Evolutionary conservation across 352 stramenopile species (phyloP).

Genomic region (Globisporangium acanthophoron): DNA sequence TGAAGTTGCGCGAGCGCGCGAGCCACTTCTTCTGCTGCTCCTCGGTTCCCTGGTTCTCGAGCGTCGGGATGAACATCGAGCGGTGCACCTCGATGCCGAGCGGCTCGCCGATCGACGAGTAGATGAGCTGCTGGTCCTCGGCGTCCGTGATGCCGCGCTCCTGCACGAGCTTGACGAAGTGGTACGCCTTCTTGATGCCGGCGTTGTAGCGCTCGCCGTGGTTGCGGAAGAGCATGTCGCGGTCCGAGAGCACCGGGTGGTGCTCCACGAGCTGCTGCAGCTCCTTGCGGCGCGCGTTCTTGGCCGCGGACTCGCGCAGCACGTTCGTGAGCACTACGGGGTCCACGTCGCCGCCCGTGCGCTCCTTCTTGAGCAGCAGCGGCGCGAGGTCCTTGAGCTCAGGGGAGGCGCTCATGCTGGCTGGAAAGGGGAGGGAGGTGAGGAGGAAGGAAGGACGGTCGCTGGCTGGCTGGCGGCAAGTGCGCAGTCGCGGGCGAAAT

Average conservation of each 20-base stretch:
- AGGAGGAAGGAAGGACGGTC: no score
- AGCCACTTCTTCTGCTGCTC: slow-evolving; percentile 68
- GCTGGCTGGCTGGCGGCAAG: background rate
- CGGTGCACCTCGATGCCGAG: slow-evolving; percentile 42
- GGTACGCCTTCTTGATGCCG: slow-evolving; percentile 28
- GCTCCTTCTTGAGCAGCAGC: slow-evolving; percentile 18
- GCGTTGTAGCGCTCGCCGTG: slow-evolving; percentile 29
- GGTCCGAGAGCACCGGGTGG: slow-evolving; percentile 43
- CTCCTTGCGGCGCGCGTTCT: slow-evolving; percentile 39
- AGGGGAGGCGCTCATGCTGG: no score
- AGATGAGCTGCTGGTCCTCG: slow-evolving; percentile 30
- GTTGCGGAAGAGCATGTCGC: slow-evolving; percentile 45
- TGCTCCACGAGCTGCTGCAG: slow-evolving; percentile 11
- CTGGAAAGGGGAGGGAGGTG: no score
- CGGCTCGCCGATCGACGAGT: slow-evolving; percentile 36
- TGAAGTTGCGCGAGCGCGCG: slow-evolving; percentile 39
- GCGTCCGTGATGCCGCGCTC: slow-evolving; percentile 24
- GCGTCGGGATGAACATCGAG: slow-evolving; percentile 54
- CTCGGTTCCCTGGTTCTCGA: slow-evolving; percentile 53
- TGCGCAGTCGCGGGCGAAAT: background rate
- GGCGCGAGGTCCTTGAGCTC: slow-evolving; percentile 58
- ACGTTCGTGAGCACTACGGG: slow-evolving; percentile 25
- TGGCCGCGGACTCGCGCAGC: slow-evolving; percentile 20
- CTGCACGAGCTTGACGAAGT: slow-evolving; percentile 32
- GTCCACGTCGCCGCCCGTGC: slow-evolving; percentile 36